phyloP scores from a whole-genome alignment of 768 basidiomycete species.

The Mycena alexandri region DNA sequence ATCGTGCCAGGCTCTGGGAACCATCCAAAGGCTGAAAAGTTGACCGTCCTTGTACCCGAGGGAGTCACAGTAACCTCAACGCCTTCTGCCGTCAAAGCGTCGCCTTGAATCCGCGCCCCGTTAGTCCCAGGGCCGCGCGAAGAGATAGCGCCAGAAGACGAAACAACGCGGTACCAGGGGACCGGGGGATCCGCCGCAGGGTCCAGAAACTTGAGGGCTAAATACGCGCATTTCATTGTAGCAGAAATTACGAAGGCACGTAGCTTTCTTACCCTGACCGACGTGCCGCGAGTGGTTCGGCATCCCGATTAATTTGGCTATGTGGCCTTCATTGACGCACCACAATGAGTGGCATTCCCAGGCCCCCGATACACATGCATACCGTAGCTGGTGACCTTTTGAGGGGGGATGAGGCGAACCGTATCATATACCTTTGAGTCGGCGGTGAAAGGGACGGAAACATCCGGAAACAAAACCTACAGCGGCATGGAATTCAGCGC shows the following conservation, averaged over 20 bases:
- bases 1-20: constrained; percentile 60
- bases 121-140: constrained; percentile 87
- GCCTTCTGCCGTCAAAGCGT: constrained; percentile 84
- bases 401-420: constrained; percentile 76
- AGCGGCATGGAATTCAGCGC: constrained; percentile 73
- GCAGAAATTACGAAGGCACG: neutral
- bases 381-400: constrained; percentile 85
- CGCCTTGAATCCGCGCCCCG: constrained; percentile 81
- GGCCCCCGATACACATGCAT: constrained; percentile 21
- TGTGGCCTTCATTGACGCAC: constrained; percentile 65
- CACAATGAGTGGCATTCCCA: neutral
- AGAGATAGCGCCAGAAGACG: constrained; percentile 78
- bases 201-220: constrained; percentile 84
- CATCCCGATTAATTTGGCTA: constrained; percentile 86
- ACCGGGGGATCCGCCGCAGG: constrained; percentile 72
- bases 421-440: constrained; percentile 74
- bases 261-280: constrained; percentile 72
- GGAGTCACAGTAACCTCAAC: constrained; percentile 76
- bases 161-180: constrained; percentile 87
- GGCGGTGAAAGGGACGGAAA: neutral
- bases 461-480: constrained; percentile 47
- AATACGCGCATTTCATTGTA: constrained; percentile 2
- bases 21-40: constrained; percentile 74
- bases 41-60: constrained; percentile 70
- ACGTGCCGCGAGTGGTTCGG: constrained; percentile 85